phyloP scores from a whole-genome alignment of 2,329 filamentous ascomycete species.

The Furcasterigmium furcatum region DNA sequence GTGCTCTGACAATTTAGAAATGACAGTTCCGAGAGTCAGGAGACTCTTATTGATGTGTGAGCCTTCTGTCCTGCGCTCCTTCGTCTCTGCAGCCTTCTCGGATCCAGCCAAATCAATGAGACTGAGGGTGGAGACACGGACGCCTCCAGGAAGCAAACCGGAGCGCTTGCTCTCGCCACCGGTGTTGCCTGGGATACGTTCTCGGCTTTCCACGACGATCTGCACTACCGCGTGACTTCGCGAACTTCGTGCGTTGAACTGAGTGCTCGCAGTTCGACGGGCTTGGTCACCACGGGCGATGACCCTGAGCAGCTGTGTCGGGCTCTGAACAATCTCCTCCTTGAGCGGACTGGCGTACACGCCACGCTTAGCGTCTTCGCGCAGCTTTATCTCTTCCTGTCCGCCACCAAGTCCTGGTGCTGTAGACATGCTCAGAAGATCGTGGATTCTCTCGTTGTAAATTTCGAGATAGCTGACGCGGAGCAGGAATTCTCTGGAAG shows the following conservation, averaged over 20 bases:
- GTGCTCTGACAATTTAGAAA: constrained; percentile 83
- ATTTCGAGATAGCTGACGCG: constrained; percentile 98
- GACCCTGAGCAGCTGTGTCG: constrained; percentile 88
- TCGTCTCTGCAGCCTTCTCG: constrained; percentile 91
- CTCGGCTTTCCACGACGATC: constrained; percentile 95
- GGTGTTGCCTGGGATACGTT: constrained; percentile 63
- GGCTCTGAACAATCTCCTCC: constrained; percentile 97
- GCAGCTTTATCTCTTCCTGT: constrained; percentile 94
- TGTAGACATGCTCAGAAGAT: constrained; percentile 76
- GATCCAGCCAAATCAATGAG: constrained; percentile 96
- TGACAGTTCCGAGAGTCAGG: constrained; percentile 91
- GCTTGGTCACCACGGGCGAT: constrained; percentile 93
- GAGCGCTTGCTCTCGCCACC: constrained; percentile 62
- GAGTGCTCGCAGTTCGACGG: constrained; percentile 85
- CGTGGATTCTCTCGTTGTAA: constrained; percentile 97
- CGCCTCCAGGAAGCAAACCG: constrained; percentile 75
- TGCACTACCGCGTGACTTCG: constrained; percentile 98
- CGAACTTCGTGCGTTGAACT: constrained; percentile 95
- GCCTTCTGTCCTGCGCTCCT: constrained; percentile 89
- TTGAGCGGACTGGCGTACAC: constrained; percentile 96
- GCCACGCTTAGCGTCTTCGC: constrained; percentile 92
- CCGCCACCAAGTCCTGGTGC: constrained; percentile 51
- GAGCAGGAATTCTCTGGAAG: constrained; percentile 87
- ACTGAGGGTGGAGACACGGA: constrained; percentile 91
- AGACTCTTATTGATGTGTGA: constrained; percentile 99